These are phyloP conservation scores for Paramecium octaurelia DNA, from an alignment of 73 alveolate genomes.

Conservation along the genomic window DNA sequence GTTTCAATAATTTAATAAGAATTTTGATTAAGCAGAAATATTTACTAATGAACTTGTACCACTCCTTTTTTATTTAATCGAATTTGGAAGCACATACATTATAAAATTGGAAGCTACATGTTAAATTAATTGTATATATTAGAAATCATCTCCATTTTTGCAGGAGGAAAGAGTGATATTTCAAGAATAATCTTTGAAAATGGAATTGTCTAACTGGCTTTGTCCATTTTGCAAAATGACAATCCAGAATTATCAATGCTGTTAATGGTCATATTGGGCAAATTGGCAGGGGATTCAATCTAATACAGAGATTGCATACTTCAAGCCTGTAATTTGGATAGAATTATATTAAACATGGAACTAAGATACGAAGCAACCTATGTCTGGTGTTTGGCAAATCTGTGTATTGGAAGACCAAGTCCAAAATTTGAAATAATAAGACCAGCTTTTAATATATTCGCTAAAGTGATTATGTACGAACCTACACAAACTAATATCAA, in stretches of 20 bases:
- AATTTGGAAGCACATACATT: background rate
- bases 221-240: background rate
- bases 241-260: background rate
- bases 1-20: background rate
- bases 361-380: background rate
- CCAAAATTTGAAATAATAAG: background rate
- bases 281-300: background rate
- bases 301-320: background rate
- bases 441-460: background rate
- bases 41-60: slow-evolving; percentile 16
- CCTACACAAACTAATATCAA: background rate
- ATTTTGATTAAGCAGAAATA: background rate
- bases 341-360: background rate
- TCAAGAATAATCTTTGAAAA: background rate
- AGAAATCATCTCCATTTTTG: background rate
- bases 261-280: background rate
- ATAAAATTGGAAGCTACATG: background rate
- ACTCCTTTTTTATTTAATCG: background rate
- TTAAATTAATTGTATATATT: background rate
- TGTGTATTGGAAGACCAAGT: slow-evolving; percentile 1
- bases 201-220: background rate
- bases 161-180: background rate
- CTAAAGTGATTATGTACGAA: background rate
- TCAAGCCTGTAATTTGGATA: background rate
- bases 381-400: background rate